Base-by-base conservation (phyloP, 805 yeast genomes). In the Myxozyma mucilagina region DNA sequence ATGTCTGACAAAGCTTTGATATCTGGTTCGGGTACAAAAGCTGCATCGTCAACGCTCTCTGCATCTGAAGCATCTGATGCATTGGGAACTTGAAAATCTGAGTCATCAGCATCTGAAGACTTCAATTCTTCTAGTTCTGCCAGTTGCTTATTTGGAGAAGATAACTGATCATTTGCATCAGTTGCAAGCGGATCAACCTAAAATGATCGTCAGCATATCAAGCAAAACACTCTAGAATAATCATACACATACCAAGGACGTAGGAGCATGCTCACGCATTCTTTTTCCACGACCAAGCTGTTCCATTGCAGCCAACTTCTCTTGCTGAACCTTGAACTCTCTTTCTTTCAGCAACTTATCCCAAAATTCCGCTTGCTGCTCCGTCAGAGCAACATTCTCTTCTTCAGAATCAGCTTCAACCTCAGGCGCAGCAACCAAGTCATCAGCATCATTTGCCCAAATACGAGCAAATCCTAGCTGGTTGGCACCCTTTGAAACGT, bases 221-320 rank as follows among this genome's bases (percentile, higher is more conserved):
- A n/a, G 13, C 35, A 18, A n/a, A 16, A 47, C 9, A 10, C 13
- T 10, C 18, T 3, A 9, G 34, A 20, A 1, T 14, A 32, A 32
- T 13, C 7, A 47, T n/a, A 35, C 13, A 53, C 49, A 31, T 53
- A 53, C 56, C 16, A 20, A 24, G 8, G 38, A 44, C 9, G 34
- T 8, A 14, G 51, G 4, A 44, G 39, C 47, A 31, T n/a, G 29
- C 7, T 59, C 63, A 3, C 59, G 48, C 20, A 43, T 47, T 9
- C 66, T 42, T 38, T 53, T 63, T 32, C 66, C 66, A 14, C 66
- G 57, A 11, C 66, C 66, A 16, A 63, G 32, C 31, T 57, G 54
- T 36, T 42, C 38, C 59, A 39, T 39, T 34, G 20, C 16, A 3
- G 36, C 7, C 10, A 24, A n/a, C 39, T 16, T 41, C 51, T 56